Evolutionary conservation across 1,284 basidiomycete genomes (phyloP), one percentile per base, ranked within the genome.

Genomic region (Gymnopus androsaceus): DNA sequence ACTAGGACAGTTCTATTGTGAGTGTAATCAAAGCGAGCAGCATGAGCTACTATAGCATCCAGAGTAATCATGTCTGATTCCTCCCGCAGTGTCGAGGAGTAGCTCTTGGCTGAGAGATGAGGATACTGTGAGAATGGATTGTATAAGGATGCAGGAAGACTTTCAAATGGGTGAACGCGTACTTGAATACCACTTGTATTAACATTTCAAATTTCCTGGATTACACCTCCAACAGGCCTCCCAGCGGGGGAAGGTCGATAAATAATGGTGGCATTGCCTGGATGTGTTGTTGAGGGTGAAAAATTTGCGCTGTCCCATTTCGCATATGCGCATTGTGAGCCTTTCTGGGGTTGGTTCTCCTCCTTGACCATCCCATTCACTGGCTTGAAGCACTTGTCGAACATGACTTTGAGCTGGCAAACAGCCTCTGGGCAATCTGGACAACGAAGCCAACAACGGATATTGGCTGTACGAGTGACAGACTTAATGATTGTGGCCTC

Each of bases 191-290:
- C 19, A 23, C 15, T 40, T 51, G 36, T 1, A 59, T 62, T n/a
- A 17, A 51, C 17, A 19, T 38, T 51, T 19, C 21, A 6, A 27
- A 51, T 51, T 4, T 28, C 19, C 23, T 51, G 33, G n/a, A 51
- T 51, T 23, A n/a, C 23, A 38, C 49, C 49, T 33, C 49, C 34
- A 19, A 21, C 8, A 38, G 49, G 30, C 31, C 19, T 17, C 17
- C 19, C 19, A 17, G 33, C 15, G 9, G 6, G 27, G 17, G 33
- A 17, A n/a, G n/a, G n/a, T n/a, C n/a, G n/a, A n/a, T n/a, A n/a
- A n/a, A n/a, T n/a, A n/a, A n/a, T n/a, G n/a, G 65, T 38, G 42
- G 64, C 64, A 40, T 66, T 67, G 15, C 63, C 62, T 2, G 64
- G n/a, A 38, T 64, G 62, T 2, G 61, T 61, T 3, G 41, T 48